Base-by-base conservation (phyloP, 129 eudicot genomes). In the Heracleum sosnowskyi region DNA sequence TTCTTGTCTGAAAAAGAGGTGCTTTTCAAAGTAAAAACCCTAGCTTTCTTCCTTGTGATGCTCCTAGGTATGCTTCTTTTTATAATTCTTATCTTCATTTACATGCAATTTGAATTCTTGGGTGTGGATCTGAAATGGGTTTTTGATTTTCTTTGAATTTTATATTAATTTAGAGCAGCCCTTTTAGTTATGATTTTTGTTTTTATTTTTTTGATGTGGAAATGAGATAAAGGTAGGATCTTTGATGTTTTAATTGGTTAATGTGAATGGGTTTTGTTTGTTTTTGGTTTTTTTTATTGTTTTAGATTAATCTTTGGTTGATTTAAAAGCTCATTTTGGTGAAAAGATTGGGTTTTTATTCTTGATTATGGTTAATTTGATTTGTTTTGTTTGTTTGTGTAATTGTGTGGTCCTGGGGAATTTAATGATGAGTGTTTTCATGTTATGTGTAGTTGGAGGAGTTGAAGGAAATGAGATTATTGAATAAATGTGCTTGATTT, bases 61-160 rank as follows among this genome's bases (percentile, higher is more conserved):
- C 69, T 70, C 42, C n/a, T 53, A 76, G 66, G 77, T 80, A 71
- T 41, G 77, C 18, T 76, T 36, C 71, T 36, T 64, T 36, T 80
- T 49, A n/a, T 63, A 13, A 36, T 41, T 11, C 57, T 49, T 17
- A 5, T 28, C 70, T 53, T 45, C 77, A 17, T 60, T 71, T 76
- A 24, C 45, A 53, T 57, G 26, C 45, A 37, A 57, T 51, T 82
- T 72, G 34, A 39, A 45, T 33, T 55, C 81, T 77, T 62, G 17
- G 63, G n/a, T 55, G 76, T 81, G 82, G 88, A 85, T 85, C 88
- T 82, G 73, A 68, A 71, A 35, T 36, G 33, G 77, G 79, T 57
- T 46, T 24, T 35, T 13, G 57, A 37, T 39, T 33, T 66, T 31
- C 39, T 31, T 31, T 66, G 29, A 70, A 11, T 70, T 70, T 70